Percentiles rank a stretch among this genome's conserved stretches.
These are phyloP conservation scores for Cucurbita pepo DNA, from an alignment of 306 rosid species.

Conservation along the genomic window DNA sequence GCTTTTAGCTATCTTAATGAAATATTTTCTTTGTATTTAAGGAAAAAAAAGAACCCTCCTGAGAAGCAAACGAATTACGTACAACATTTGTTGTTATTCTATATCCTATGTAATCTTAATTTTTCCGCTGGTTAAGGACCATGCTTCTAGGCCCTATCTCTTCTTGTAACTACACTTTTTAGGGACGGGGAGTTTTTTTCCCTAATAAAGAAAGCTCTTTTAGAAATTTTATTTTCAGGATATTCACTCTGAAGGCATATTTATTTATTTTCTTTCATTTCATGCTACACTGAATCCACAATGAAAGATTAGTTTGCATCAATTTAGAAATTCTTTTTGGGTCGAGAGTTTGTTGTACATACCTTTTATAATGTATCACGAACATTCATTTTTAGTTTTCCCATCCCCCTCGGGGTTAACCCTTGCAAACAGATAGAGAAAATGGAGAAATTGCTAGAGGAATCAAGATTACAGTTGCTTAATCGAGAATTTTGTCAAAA, in stretches of 20 bases:
- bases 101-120: neutral
- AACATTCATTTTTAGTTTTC: neutral
- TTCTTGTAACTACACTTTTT: neutral
- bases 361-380: neutral
- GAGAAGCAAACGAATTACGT: neutral
- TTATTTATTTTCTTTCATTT: neutral
- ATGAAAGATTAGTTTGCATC: neutral
- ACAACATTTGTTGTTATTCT: neutral
- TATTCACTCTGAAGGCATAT: neutral
- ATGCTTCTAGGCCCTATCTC: neutral
- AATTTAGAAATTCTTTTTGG: neutral
- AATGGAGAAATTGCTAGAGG: conserved; percentile 49
- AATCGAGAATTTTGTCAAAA: conserved; percentile 37
- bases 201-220: neutral
- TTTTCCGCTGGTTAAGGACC: neutral
- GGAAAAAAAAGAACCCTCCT: neutral
- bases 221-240: neutral
- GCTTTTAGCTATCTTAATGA: neutral
- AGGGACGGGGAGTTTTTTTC: neutral
- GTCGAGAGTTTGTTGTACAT: neutral
- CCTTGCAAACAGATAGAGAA: conserved; percentile 44
- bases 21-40: neutral
- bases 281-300: neutral
- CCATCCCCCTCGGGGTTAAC: neutral
- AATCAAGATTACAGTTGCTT: conserved; percentile 27